phyloP scores from a whole-genome alignment of 2,329 filamentous ascomycete genomes.

The Aspergillus ochraceoroseus region DNA sequence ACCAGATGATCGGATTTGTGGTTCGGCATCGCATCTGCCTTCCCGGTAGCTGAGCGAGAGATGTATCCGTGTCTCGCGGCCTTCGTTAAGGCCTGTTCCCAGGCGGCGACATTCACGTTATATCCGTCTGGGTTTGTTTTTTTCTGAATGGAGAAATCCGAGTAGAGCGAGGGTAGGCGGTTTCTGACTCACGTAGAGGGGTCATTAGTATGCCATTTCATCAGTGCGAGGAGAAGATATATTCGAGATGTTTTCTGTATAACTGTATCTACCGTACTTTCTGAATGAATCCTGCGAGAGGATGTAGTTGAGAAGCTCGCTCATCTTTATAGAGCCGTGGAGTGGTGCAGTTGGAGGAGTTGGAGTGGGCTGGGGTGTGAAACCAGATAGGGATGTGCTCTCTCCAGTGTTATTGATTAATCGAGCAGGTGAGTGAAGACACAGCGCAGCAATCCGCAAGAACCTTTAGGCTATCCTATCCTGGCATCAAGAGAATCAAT shows the following conservation, averaged over 20 bases:
- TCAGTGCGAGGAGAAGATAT: not conserved
- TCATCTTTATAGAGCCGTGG: conserved; percentile 27
- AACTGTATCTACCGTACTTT: conserved; percentile 45
- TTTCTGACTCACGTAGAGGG: conserved; percentile 47
- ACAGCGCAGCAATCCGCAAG: no score
- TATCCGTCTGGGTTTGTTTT: conserved; percentile 81
- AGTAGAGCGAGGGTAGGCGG: conserved; percentile 79
- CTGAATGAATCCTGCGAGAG: conserved; percentile 56
- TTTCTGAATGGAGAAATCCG: conserved; percentile 71
- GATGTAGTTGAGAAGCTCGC: conserved; percentile 64
- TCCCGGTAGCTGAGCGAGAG: conserved; percentile 34
- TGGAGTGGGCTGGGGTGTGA: not conserved
- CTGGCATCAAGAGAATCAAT: no score
- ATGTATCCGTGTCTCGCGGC: conserved; percentile 62
- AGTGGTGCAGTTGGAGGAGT: not conserved
- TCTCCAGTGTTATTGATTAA: no score
- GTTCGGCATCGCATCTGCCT: not conserved
- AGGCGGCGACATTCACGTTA: conserved; percentile 70
- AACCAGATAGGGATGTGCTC: not conserved
- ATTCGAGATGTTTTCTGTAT: no score
- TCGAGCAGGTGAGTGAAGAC: not conserved
- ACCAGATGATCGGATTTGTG: conserved; percentile 46
- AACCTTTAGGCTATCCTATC: no score
- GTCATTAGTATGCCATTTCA: not conserved
- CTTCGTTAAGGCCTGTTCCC: conserved; percentile 68